Evolutionary conservation across 331 rosid species (phyloP).

Genomic region (Ulmus americana): DNA sequence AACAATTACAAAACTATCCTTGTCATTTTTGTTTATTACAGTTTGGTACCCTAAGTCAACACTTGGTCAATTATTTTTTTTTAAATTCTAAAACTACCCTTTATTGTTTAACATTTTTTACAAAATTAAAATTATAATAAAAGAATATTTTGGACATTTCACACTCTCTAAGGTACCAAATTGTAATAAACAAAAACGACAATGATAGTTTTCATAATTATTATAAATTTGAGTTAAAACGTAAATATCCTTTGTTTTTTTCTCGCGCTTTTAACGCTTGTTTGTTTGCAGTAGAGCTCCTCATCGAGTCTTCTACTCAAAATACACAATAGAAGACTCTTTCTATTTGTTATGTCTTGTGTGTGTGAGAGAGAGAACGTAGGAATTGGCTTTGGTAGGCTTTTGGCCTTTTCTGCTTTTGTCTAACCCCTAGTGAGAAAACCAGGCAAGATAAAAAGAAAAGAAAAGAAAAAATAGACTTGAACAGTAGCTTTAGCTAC

Average conservation of each 20-base stretch:
- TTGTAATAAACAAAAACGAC: too few relatives aligned
- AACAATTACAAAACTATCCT: too few relatives aligned
- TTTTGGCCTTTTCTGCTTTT: slow-evolving; percentile 52
- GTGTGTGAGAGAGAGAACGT: slow-evolving; percentile 14
- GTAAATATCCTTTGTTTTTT: slow-evolving; percentile 4
- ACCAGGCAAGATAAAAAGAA: slow-evolving; percentile 7
- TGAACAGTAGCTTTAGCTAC: slow-evolving; percentile 30
- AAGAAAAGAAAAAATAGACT: slow-evolving; percentile 20
- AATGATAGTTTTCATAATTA: too few relatives aligned
- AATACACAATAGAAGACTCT: not conserved
- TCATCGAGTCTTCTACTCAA: slow-evolving; percentile 8
- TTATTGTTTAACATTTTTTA: too few relatives aligned
- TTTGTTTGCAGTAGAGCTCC: not conserved
- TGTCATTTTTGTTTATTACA: too few relatives aligned
- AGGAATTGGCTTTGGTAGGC: slow-evolving; percentile 29
- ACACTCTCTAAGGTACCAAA: too few relatives aligned
- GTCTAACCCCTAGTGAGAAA: slow-evolving; percentile 30
- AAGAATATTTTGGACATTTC: too few relatives aligned
- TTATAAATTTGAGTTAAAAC: too few relatives aligned
- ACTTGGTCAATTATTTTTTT: too few relatives aligned
- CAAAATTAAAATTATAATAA: too few relatives aligned
- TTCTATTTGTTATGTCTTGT: slow-evolving; percentile 1
- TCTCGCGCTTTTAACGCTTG: slow-evolving; percentile 49
- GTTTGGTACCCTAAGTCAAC: too few relatives aligned
- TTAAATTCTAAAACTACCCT: too few relatives aligned